Conservation (phyloP, 2,329 filamentous ascomycete species). For the Botrytis medusae region DNA sequence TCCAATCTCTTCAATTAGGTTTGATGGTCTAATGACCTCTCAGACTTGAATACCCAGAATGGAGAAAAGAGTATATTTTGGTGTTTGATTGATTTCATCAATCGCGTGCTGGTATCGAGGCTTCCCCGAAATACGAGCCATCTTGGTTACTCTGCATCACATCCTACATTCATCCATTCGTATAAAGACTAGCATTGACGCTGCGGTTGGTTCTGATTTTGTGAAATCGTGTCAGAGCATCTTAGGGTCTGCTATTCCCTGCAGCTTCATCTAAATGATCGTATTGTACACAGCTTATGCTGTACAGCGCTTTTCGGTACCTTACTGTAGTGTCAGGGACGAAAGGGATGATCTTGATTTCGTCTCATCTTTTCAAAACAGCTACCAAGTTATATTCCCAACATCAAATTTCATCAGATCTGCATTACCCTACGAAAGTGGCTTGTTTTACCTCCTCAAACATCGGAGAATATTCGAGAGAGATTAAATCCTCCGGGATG, state of each 20-base stretch:
- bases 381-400: conserved; percentile 10
- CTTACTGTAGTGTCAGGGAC: conserved; percentile 20
- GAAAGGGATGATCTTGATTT: conserved; percentile 21
- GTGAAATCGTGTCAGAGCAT: conserved; percentile 5
- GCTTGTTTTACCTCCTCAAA: conserved; percentile 19
- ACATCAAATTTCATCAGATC: conserved; percentile 10
- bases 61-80: neutral
- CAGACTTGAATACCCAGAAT: neutral
- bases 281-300: conserved; percentile 1
- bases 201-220: neutral
- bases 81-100: neutral
- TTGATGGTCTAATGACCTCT: neutral
- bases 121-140: conserved; percentile 17
- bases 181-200: neutral
- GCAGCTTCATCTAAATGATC: neutral
- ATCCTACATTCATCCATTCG: conserved; percentile 3
- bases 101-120: neutral
- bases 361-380: conserved; percentile 23
- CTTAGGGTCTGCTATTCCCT: neutral
- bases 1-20: neutral
- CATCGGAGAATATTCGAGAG: conserved; percentile 22
- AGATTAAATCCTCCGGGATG: conserved; percentile 16
- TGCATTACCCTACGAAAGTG: conserved; percentile 16
- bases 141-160: neutral
- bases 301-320: conserved; percentile 6